Base-by-base conservation (phyloP, 805 yeast genomes). In the Saccharomycopsis lassenensis region DNA sequence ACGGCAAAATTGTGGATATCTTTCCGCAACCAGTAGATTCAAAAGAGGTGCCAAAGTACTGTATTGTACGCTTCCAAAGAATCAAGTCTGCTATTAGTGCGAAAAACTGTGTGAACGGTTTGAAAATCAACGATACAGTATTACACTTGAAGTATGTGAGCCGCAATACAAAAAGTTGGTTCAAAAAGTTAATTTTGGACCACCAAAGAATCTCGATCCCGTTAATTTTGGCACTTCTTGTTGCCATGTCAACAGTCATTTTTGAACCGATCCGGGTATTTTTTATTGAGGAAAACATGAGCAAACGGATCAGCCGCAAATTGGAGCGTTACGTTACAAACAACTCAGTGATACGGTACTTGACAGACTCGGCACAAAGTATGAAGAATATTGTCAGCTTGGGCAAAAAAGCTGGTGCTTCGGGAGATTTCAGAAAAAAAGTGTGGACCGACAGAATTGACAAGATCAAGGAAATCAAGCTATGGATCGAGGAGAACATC, bases 221-320 rank as follows among this genome's bases (percentile, higher is more conserved):
- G 0, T 56, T 82, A 5, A 48, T 85, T 4, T 56, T 91, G 28
- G 95, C 95, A 0, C 38, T 86, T 1, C 44, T 85, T 8, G 87
- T 96, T 2, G 79, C 84, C 2, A 43, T 78, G 2, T 93, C 96
- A 0, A 94, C 86, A 29, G 52, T 82, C 22, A 69, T 91, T 29
- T 91, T 91, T 56, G 98, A 91, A 48, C 98, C 98, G 1, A 83
- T 91, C 29, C 71, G 98, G 52, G 78, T 80, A 45, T 79, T 76
- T 56, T 77, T 75, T 50, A 73, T 91, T 38, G 74, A 73, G 48
- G 75, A 72, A 50, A 84, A 82, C 50, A 74, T 79, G 33, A 64
- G 68, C n/a, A 67, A 63, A 37, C 49, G 48, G 35, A 52, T 52
- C 50, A 49, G 56, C 26, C 58, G 56, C 32, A 52, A 54, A 22